A percentile compares a stretch with the other conserved stretches of the same genome.
phyloP scores from a whole-genome alignment of 805 yeast genomes.

The Candida corydali region DNA sequence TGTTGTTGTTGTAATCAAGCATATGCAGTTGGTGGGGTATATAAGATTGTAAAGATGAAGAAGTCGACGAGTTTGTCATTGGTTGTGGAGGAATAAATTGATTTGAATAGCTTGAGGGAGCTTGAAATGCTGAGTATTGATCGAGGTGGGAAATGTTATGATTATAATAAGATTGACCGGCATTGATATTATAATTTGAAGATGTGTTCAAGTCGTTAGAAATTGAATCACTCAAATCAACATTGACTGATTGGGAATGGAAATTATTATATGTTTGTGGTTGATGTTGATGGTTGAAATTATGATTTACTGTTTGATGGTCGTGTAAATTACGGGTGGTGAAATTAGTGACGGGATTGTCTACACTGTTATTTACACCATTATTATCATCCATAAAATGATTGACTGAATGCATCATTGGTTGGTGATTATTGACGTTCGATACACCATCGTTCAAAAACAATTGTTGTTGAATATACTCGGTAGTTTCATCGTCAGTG shows the following conservation, averaged over 20 bases:
- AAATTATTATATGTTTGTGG: neutral
- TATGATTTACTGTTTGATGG: too few relatives aligned
- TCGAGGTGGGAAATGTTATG: neutral
- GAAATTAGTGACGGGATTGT: too few relatives aligned
- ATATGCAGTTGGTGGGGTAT: conserved; percentile 1
- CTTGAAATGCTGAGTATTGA: neutral
- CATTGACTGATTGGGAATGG: conserved; percentile 7
- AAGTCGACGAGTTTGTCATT: conserved; percentile 7
- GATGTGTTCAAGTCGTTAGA: neutral
- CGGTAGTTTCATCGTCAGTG: neutral
- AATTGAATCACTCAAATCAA: conserved; percentile 6
- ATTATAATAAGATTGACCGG: conserved; percentile 7
- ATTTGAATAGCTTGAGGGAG: neutral
- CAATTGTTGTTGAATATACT: neutral
- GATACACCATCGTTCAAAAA: too few relatives aligned
- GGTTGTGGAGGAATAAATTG: conserved; percentile 4
- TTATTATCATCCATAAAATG: neutral
- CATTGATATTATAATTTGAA: conserved; percentile 5
- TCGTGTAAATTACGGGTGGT: too few relatives aligned
- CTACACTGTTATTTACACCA: neutral
- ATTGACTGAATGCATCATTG: neutral
- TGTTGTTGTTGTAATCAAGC: conserved; percentile 3
- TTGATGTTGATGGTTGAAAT: conserved; percentile 5
- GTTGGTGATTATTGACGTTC: too few relatives aligned
- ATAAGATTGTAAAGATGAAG: conserved; percentile 8